Evolutionary conservation across 108 stramenopile species (phyloP).

Genomic region (Cyclotella kingstonii): DNA sequence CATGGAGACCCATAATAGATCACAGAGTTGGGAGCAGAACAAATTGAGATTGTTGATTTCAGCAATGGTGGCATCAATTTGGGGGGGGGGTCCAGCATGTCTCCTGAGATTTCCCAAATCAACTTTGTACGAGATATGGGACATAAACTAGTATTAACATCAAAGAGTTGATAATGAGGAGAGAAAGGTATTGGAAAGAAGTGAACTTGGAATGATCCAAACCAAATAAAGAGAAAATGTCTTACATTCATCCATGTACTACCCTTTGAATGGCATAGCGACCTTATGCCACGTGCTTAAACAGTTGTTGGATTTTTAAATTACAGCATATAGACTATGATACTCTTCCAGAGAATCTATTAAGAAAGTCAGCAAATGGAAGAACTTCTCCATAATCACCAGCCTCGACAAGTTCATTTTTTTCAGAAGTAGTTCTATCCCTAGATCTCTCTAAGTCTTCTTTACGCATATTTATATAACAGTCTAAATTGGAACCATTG

Average conservation of each 20-base stretch:
- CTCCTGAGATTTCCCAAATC: constrained; percentile 40
- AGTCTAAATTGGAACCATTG: constrained; percentile 27
- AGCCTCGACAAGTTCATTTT: too few species aligned
- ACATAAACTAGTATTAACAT: background rate
- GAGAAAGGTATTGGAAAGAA: too few species aligned
- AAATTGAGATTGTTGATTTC: constrained; percentile 28
- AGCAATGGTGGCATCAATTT: constrained; percentile 31
- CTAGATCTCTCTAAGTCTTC: background rate
- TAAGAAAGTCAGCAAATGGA: too few species aligned
- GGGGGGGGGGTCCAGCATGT: constrained; percentile 37
- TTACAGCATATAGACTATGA: too few species aligned
- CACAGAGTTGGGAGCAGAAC: constrained; percentile 30
- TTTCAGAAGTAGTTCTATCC: background rate
- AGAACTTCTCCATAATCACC: too few species aligned
- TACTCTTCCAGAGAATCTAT: too few species aligned
- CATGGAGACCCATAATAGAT: constrained; percentile 19
- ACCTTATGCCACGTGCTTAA: constrained; percentile 34
- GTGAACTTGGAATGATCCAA: too few species aligned
- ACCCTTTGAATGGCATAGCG: constrained; percentile 37
- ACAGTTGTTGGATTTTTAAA: too few species aligned
- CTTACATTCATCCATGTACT: constrained; percentile 34
- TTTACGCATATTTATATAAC: constrained; percentile 27
- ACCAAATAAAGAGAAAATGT: background rate
- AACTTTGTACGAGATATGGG: constrained; percentile 5
- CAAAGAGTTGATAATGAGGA: background rate